These are phyloP conservation scores for Picea glauca DNA, from an alignment of 75 land plant species.

Conservation along the genomic window DNA sequence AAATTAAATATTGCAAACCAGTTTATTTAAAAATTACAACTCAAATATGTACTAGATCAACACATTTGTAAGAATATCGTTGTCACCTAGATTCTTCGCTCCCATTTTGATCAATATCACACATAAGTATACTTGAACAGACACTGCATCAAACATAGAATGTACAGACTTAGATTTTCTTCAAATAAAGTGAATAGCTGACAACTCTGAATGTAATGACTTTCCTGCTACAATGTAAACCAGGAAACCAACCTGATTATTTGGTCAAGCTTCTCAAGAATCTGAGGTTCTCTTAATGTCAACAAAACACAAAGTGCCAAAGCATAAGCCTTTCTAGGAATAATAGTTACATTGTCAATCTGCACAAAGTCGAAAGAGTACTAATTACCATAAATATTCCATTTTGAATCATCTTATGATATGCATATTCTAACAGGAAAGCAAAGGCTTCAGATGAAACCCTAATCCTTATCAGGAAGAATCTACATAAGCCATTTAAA, in stretches of 20 bases:
- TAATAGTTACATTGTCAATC: constrained; percentile 75
- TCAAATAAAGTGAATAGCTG: neutral
- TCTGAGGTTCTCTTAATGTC: constrained; percentile 78
- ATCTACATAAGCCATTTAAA: neutral
- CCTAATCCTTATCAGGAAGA: neutral
- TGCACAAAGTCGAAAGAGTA: constrained; percentile 24
- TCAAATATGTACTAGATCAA: neutral
- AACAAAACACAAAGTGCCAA: constrained; percentile 84
- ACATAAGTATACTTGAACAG: constrained; percentile 78
- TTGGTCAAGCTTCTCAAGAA: constrained; percentile 93
- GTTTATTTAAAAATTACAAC: neutral
- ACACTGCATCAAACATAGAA: constrained; percentile 44
- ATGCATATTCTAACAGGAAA: neutral
- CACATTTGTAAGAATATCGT: neutral
- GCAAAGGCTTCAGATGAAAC: neutral
- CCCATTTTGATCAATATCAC: constrained; percentile 58
- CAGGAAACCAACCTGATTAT: constrained; percentile 65
- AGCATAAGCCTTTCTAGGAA: constrained; percentile 67
- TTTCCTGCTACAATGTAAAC: neutral
- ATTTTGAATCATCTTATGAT: neutral
- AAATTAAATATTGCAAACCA: constrained; percentile 5
- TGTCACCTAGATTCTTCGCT: constrained; percentile 71
- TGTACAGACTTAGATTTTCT: neutral
- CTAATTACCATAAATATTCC: neutral
- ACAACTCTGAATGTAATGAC: neutral